These are phyloP conservation scores for Candida sphagnicola DNA, from an alignment of 805 yeast genomes.

Conservation along the genomic window DNA sequence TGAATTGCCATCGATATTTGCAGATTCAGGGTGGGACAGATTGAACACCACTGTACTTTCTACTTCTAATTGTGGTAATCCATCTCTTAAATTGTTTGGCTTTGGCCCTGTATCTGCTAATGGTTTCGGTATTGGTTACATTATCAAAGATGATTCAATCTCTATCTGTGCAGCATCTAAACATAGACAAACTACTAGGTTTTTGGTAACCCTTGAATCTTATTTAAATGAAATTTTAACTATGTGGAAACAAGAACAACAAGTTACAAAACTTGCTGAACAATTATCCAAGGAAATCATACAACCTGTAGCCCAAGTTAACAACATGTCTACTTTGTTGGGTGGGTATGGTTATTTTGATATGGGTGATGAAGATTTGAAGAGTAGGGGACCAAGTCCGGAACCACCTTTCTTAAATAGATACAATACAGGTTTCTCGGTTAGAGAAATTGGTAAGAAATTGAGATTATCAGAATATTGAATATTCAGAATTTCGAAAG, in stretches of 20 bases:
- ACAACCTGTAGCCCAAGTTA: slow-evolving; percentile 20
- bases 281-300: background rate
- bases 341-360: slow-evolving; percentile 64
- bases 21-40: slow-evolving; percentile 85
- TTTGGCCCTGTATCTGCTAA: slow-evolving; percentile 57
- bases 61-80: slow-evolving; percentile 59
- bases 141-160: slow-evolving; percentile 47
- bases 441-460: slow-evolving; percentile 62
- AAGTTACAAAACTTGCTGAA: slow-evolving; percentile 2
- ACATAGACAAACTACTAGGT: slow-evolving; percentile 57
- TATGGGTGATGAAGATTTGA: slow-evolving; percentile 48
- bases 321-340: slow-evolving; percentile 30
- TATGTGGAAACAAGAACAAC: slow-evolving; percentile 11
- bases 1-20: slow-evolving; percentile 68
- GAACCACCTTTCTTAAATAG: slow-evolving; percentile 46
- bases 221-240: slow-evolving; percentile 45
- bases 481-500: slow-evolving; percentile 2
- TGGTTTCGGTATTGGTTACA: slow-evolving; percentile 58
- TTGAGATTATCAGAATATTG: slow-evolving; percentile 60
- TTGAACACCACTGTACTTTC: slow-evolving; percentile 76
- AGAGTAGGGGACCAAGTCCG: slow-evolving; percentile 56
- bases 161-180: slow-evolving; percentile 55
- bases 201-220: slow-evolving; percentile 48
- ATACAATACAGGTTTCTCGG: slow-evolving; percentile 35
- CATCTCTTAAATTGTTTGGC: slow-evolving; percentile 54